Evolutionary conservation across 106 monocot species (phyloP), one percentile per base, ranked within the genome.

Genomic region (Gastrodia elata): DNA sequence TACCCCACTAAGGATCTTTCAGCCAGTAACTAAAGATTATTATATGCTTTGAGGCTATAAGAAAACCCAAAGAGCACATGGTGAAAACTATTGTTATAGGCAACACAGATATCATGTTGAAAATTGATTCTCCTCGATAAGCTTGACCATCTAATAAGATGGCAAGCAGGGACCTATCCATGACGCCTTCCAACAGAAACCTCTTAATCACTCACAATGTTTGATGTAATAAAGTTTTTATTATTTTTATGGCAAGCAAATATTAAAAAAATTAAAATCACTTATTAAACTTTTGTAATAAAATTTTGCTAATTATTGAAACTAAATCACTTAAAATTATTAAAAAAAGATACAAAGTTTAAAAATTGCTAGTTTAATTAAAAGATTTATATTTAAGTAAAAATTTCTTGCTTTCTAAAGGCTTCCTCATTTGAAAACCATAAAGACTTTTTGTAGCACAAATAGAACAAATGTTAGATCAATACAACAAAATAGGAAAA

Each of bases 1-100:
- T 82, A 94, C 94, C 81, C 83, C 85, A 76, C 88, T 94, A 37
- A 94, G 86, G 80, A 91, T 88, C 75, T 88, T 94, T 71, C 94
- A 81, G 16, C 94, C 84, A 77, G 79, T 84, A 9, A 91, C 84
- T 20, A 35, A 94, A 84, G 65, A 94, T 87, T 43, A 86, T 88
- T 44, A 91, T 80, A 76, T 83, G 78, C 68, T 94, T 94, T 55
- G 86, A 91, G 28, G 94, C 94, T 91, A 94, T 91, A 25, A 94
- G 84, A 61, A 83, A 91, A 26, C 94, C 94, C 86, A 94, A 78
- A 48, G 86, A 91, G 68, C 91, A 91, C 84, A 94, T 84, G 0
- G 82, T 88, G 75, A 91, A 91, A 27, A 94, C 91, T 75, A 91
- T 94, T 1, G 84, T 82, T 65, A 94, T 91, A 6, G 94, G 94